These are phyloP conservation scores for Calcarisporium arbuscula DNA, from an alignment of 2,329 filamentous ascomycete genomes.

Conservation along the genomic window DNA sequence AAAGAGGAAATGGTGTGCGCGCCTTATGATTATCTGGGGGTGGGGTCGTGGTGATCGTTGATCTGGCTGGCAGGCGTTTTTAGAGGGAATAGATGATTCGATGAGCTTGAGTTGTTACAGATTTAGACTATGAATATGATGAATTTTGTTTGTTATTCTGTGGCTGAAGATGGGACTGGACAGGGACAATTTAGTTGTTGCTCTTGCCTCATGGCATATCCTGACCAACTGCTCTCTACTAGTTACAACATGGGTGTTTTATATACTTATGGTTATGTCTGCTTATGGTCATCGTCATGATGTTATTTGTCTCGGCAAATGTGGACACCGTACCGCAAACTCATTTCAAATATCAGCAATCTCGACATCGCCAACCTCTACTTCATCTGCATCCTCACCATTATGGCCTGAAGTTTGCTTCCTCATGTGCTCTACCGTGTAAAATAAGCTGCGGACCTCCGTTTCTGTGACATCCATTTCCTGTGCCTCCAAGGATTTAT, in stretches of 20 bases:
- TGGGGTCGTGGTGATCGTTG: conserved; percentile 9
- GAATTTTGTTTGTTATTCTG: conserved; percentile 9
- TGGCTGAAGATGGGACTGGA: too few relatives aligned
- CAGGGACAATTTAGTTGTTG: too few relatives aligned
- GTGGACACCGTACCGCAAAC: too few relatives aligned
- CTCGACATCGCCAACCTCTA: neutral
- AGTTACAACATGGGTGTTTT: too few relatives aligned
- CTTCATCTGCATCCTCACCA: conserved; percentile 13
- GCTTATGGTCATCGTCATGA: too few relatives aligned
- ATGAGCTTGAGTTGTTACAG: conserved; percentile 23
- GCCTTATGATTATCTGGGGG: too few relatives aligned
- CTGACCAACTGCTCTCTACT: too few relatives aligned
- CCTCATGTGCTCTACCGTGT: conserved; percentile 40
- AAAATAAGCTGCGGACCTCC: conserved; percentile 37
- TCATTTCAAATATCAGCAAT: too few relatives aligned
- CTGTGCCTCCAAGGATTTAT: conserved; percentile 16
- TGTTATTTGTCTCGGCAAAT: too few relatives aligned
- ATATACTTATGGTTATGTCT: too few relatives aligned
- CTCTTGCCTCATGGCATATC: too few relatives aligned
- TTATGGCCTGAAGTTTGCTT: conserved; percentile 29
- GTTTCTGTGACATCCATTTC: conserved; percentile 28
- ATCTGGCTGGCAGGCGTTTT: conserved; percentile 30
- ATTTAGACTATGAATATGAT: conserved; percentile 15
- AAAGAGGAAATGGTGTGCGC: conserved; percentile 1
- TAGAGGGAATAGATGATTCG: conserved; percentile 32